These are phyloP conservation scores for Biscutella auriculata DNA, from an alignment of 441 rosid genomes.

Conservation along the genomic window DNA sequence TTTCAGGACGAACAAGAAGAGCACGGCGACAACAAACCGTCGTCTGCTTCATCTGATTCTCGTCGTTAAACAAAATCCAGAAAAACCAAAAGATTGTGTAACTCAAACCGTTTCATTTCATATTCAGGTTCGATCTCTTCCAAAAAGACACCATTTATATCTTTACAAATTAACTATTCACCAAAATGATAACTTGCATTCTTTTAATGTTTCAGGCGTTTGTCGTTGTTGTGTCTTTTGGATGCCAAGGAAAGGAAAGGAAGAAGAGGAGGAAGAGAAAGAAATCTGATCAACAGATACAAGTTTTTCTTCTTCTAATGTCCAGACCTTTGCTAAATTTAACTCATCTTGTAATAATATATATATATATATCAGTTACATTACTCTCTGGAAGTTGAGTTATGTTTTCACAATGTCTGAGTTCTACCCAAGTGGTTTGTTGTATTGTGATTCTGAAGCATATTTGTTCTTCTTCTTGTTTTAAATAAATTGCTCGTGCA, in stretches of 20 bases:
- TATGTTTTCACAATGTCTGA: not conserved
- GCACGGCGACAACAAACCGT: constrained; percentile 51
- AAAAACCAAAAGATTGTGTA: not conserved
- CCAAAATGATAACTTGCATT: not conserved
- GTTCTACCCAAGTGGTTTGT: not conserved
- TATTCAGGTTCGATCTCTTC: constrained; percentile 46
- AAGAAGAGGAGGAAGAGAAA: constrained; percentile 23
- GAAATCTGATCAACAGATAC: constrained; percentile 31
- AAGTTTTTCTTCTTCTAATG: constrained; percentile 34
- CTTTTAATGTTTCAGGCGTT: constrained; percentile 4
- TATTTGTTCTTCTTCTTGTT: not conserved
- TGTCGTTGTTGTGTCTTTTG: constrained; percentile 13
- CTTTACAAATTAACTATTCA: not conserved
- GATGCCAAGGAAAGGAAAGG: too few relatives aligned
- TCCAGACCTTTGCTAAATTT: not conserved
- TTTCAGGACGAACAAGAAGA: constrained; percentile 69
- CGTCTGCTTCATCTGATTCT: constrained; percentile 80
- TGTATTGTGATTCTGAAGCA: not conserved
- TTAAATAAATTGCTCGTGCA: not conserved
- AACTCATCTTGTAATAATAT: constrained; percentile 13
- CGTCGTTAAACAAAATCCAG: constrained; percentile 39
- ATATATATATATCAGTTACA: constrained; percentile 15
- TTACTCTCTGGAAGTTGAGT: constrained; percentile 5
- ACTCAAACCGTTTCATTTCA: constrained; percentile 11
- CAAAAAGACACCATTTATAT: too few relatives aligned